Evolutionary conservation across 306 rosid genomes (phyloP).

Genomic region (Cyclanthera cordifolia): DNA sequence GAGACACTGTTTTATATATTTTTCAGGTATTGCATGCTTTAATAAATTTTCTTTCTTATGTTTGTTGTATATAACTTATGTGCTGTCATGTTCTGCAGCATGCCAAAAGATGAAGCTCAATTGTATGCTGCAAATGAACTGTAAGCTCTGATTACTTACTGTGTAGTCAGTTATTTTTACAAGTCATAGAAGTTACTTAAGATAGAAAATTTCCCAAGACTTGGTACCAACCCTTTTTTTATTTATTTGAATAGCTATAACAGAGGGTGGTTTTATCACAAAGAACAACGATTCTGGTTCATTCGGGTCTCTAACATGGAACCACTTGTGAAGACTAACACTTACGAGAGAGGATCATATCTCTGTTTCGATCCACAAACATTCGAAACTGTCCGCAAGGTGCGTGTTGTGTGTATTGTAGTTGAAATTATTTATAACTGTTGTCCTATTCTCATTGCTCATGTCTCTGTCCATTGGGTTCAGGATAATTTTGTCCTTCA

Average conservation of each 20-base stretch:
- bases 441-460: background rate
- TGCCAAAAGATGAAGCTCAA: constrained; percentile 98
- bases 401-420: constrained; percentile 20
- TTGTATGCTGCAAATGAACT: constrained; percentile 75
- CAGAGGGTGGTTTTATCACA: constrained; percentile 92
- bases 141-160: constrained; percentile 31
- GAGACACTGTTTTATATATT: constrained; percentile 85
- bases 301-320: constrained; percentile 59
- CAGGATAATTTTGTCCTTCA: constrained; percentile 83
- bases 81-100: constrained; percentile 38
- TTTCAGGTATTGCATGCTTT: constrained; percentile 56
- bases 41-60: background rate
- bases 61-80: background rate
- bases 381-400: constrained; percentile 77
- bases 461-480: constrained; percentile 11
- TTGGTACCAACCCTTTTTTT: background rate
- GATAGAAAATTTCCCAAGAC: background rate
- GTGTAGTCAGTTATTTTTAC: background rate
- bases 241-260: constrained; percentile 35
- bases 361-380: constrained; percentile 76
- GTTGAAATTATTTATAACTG: background rate
- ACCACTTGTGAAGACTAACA: constrained; percentile 64
- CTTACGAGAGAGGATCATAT: constrained; percentile 79
- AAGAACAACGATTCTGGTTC: constrained; percentile 66
- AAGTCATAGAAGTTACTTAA: background rate